phyloP scores from a whole-genome alignment of 2,329 filamentous ascomycete species.

The Westerdykella aurantiaca region DNA sequence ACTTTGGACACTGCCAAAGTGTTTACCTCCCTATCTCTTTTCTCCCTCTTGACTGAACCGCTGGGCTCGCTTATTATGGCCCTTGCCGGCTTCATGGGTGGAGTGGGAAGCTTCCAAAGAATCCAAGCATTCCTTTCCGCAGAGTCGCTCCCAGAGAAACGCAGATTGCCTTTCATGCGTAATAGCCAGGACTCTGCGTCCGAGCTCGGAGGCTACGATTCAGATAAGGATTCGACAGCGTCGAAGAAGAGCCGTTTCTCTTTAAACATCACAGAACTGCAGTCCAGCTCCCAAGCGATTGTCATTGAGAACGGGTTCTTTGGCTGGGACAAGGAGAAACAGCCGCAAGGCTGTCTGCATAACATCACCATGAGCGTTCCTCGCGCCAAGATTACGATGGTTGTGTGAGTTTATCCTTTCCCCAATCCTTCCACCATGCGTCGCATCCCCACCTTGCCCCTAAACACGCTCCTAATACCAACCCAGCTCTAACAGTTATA shows the following conservation, averaged over 20 bases:
- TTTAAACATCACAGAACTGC: conserved; percentile 16
- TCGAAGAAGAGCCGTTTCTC: conserved; percentile 22
- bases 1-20: conserved; percentile 39
- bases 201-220: conserved; percentile 13
- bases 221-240: conserved; percentile 21
- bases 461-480: too few species aligned
- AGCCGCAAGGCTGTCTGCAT: conserved; percentile 35
- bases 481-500: too few species aligned
- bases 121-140: conserved; percentile 44
- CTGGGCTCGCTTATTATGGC: conserved; percentile 44
- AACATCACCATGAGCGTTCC: conserved; percentile 39
- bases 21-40: conserved; percentile 46
- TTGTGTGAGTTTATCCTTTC: conserved; percentile 24
- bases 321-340: conserved; percentile 43
- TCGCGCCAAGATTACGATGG: conserved; percentile 42
- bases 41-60: conserved; percentile 44
- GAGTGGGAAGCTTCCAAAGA: conserved; percentile 43
- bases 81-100: conserved; percentile 41
- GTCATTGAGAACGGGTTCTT: conserved; percentile 43
- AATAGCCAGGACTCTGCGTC: conserved; percentile 16
- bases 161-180: conserved; percentile 16
- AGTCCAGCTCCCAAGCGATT: conserved; percentile 25
- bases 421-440: too few species aligned
- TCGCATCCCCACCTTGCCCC: too few species aligned
- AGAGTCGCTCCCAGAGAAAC: conserved; percentile 14